Evolutionary conservation across 495 filamentous ascomycete species (phyloP).

Genomic region (Evernia prunastri): DNA sequence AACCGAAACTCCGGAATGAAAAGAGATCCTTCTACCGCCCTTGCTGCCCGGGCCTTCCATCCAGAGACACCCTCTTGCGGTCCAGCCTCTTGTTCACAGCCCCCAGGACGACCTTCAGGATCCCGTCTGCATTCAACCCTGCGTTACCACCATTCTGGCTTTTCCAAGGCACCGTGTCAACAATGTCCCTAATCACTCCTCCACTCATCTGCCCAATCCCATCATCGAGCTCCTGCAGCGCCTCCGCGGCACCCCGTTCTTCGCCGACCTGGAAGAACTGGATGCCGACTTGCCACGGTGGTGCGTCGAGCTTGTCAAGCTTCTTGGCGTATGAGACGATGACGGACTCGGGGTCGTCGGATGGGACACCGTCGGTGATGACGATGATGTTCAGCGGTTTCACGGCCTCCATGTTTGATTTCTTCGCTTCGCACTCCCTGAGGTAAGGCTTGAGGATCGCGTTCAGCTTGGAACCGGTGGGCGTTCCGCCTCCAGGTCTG

Average conservation of each 20-base stretch:
- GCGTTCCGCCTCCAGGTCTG: conserved; percentile 59
- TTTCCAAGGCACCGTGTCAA: conserved; percentile 81
- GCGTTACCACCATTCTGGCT: conserved; percentile 30
- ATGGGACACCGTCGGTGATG: conserved; percentile 83
- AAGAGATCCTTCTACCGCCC: not conserved
- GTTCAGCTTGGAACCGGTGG: conserved; percentile 66
- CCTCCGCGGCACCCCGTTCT: conserved; percentile 55
- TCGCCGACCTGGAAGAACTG: conserved; percentile 96
- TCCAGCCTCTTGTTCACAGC: conserved; percentile 20
- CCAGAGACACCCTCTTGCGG: conserved; percentile 21
- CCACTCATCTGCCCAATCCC: conserved; percentile 49
- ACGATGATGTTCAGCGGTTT: conserved; percentile 92
- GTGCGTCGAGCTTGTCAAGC: conserved; percentile 65
- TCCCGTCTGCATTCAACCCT: conserved; percentile 55
- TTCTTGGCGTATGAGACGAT: conserved; percentile 61
- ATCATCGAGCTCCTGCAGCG: conserved; percentile 74
- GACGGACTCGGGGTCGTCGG: conserved; percentile 70
- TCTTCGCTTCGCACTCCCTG: conserved; percentile 34
- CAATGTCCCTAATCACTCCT: conserved; percentile 76
- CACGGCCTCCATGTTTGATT: conserved; percentile 43
- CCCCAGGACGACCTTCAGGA: conserved; percentile 68
- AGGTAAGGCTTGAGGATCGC: conserved; percentile 71
- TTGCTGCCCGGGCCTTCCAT: conserved; percentile 1
- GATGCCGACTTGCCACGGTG: conserved; percentile 82
- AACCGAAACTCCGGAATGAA: not conserved